Evolutionary conservation across 139 green algal genomes (phyloP).

Genomic region (Dunaliella sp.): DNA sequence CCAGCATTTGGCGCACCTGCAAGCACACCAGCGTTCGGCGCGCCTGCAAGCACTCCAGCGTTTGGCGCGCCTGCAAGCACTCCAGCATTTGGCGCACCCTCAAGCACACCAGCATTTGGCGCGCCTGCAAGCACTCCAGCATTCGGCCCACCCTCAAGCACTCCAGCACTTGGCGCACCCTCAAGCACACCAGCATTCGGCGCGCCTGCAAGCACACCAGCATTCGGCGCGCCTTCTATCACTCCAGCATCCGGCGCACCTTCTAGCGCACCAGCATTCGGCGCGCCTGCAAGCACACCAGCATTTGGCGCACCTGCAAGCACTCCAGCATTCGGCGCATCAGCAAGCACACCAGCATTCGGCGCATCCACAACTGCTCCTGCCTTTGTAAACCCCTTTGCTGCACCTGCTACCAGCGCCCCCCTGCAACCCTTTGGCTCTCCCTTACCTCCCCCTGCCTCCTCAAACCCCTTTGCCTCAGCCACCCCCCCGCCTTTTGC

Average conservation of each 20-base stretch:
- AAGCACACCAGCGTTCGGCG: background rate
- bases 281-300: background rate
- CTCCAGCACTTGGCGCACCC: background rate
- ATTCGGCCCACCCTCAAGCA: background rate
- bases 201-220: background rate
- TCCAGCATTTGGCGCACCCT: background rate
- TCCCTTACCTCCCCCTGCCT: background rate
- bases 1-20: background rate
- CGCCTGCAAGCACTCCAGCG: background rate
- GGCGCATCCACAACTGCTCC: background rate
- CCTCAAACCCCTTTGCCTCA: background rate
- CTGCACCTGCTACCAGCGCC: background rate
- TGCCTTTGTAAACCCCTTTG: background rate
- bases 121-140: background rate
- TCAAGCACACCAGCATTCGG: background rate
- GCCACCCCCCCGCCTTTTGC: background rate
- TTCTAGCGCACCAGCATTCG: background rate
- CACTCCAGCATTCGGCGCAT: background rate
- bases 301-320: background rate
- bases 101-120: slow-evolving; percentile 1
- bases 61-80: background rate
- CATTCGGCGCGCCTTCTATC: background rate
- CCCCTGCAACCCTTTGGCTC: background rate
- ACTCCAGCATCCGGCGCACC: background rate
- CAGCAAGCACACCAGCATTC: background rate